Conservation (phyloP, 176 grass and related monocot genomes). For the Elaeis guineensis region DNA sequence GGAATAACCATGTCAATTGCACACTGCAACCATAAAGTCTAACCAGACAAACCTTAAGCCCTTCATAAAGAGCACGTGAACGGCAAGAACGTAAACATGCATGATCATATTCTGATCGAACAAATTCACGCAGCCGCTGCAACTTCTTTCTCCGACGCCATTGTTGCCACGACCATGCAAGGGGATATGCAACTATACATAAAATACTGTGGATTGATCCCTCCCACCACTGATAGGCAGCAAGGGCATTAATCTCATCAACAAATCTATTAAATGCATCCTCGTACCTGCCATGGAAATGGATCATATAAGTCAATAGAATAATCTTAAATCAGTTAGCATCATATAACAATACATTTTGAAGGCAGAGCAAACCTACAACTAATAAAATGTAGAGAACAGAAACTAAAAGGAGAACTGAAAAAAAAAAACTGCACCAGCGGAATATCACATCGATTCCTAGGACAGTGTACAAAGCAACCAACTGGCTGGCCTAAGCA, state of each 20-base stretch:
- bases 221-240: constrained; percentile 99
- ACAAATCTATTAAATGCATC: constrained; percentile 93
- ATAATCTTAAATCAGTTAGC: too few relatives aligned
- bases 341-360: too few relatives aligned
- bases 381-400: too few relatives aligned
- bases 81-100: constrained; percentile 93
- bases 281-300: constrained; percentile 44
- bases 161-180: constrained; percentile 98
- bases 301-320: constrained; percentile 12
- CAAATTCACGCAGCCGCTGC: constrained; percentile 96
- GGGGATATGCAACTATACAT: constrained; percentile 71
- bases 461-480: too few relatives aligned
- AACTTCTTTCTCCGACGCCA: constrained; percentile 94
- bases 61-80: constrained; percentile 98
- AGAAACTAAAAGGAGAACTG: too few relatives aligned
- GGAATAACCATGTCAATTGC: too few relatives aligned
- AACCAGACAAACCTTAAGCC: constrained; percentile 67
- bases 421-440: too few relatives aligned
- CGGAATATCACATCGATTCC: too few relatives aligned
- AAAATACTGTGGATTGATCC: constrained; percentile 84
- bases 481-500: too few relatives aligned
- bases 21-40: too few relatives aligned
- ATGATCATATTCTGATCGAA: constrained; percentile 97
- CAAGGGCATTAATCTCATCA: constrained; percentile 91
- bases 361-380: too few relatives aligned